These are phyloP conservation scores for Xylariaceae sp. DNA, from an alignment of 2,329 filamentous ascomycete genomes.

Conservation along the genomic window DNA sequence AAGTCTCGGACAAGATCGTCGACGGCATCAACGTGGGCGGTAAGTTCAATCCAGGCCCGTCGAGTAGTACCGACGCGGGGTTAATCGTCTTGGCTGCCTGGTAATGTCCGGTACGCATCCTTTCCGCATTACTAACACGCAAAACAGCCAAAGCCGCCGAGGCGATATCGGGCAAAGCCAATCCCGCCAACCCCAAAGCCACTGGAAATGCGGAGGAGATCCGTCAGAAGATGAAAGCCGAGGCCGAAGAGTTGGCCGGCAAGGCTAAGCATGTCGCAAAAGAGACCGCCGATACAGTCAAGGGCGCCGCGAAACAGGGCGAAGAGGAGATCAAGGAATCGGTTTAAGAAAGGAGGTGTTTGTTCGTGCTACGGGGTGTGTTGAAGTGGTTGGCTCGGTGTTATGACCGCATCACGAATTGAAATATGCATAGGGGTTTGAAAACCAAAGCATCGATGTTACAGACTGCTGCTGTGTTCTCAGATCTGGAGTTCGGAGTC, in stretches of 20 bases:
- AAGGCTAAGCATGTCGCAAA: conserved; percentile 34
- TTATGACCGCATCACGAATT: too few species aligned
- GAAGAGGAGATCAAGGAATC: conserved; percentile 9
- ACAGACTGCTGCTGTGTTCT: too few species aligned
- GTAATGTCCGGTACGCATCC: too few species aligned
- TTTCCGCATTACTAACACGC: neutral
- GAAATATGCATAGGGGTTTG: too few species aligned
- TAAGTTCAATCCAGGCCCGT: conserved; percentile 33
- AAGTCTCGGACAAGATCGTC: conserved; percentile 55
- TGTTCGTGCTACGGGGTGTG: too few species aligned
- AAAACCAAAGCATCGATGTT: too few species aligned
- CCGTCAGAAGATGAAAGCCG: conserved; percentile 25
- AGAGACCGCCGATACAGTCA: conserved; percentile 34
- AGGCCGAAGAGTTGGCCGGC: conserved; percentile 32
- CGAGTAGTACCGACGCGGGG: too few species aligned
- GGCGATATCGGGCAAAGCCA: conserved; percentile 45
- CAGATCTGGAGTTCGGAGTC: too few species aligned
- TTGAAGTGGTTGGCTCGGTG: too few species aligned
- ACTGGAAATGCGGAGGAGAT: conserved; percentile 34
- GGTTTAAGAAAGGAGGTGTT: neutral
- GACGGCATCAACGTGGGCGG: conserved; percentile 55
- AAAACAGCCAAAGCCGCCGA: conserved; percentile 34
- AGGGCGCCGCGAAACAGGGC: conserved; percentile 24
- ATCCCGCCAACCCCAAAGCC: conserved; percentile 34
- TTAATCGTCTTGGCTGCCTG: too few species aligned